Evolutionary conservation across 768 basidiomycete genomes (phyloP), one percentile per base, ranked within the genome.

Genomic region (Chlorophyllum brunneum): DNA sequence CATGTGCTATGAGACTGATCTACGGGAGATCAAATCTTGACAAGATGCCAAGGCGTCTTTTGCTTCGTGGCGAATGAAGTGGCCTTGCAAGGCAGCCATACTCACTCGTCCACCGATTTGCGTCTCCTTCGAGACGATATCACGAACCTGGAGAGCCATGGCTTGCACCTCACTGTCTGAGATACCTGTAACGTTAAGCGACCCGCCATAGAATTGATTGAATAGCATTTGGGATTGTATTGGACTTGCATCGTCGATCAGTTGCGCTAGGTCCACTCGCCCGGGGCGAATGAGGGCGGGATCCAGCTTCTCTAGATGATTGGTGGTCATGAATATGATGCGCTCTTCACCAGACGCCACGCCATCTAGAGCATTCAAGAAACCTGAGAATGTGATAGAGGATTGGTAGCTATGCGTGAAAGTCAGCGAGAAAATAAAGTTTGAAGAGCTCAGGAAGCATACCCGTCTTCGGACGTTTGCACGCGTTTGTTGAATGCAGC

Each of bases 311-410:
- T 89, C 83, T 48, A 90, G 65, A 61, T 98, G 97, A 67, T 99
- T 99, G n/a, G 97, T 98, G 0, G 97, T 99, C 86, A 99, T 90
- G 71, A 99, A 99, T 30, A 99, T 82, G 64, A 99, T 86, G n/a
- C 97, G 85, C 62, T 97, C 94, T 70, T 98, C 95, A 36, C 94
- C 92, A 9, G 95, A 97, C 4, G 93, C 95, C 24, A 99, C 95
- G 15, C 97, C 97, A 63, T 99, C 97, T 2, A 99, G 76, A 11
- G 95, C 94, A 61, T 99, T 99, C 37, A 99, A 73, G 64, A 98
- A 91, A 23, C 97, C 97, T 6, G 95, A 98, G 71, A 99, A 98
- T 3, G 97, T 98, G 30, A 99, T 87, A 10, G 89, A 88, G 0
- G 93, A 94, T 69, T 95, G 93, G 65, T 92, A 95, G 22, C 93